Base-by-base conservation (phyloP, 1,284 basidiomycete genomes). In the Heterobasidion occidentale region DNA sequence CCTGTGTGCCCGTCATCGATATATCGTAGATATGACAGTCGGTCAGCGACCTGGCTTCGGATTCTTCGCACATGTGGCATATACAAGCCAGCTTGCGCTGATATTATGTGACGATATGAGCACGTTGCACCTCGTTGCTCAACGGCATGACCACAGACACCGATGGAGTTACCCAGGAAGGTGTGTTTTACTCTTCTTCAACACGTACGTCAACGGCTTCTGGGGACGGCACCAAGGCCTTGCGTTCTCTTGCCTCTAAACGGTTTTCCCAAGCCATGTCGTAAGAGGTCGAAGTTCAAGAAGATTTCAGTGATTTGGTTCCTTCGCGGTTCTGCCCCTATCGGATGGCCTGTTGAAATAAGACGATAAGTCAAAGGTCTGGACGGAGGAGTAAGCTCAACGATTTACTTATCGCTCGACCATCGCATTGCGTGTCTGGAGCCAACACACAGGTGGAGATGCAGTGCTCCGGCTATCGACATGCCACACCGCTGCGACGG, bases 101-200 rank as follows among this genome's bases (percentile, higher is more conserved):
- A 51, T 38, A 51, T 51, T 51, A 51, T 51, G 50, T 51, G 14
- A 36, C 50, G 50, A 51, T 51, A 51, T 35, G 50, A 17, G 34
- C 50, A 33, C 36, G 34, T 17, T 36, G 50, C 36, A 17, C 50
- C 50, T 51, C 34, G 36, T 51, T 19, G 17, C 20, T 14, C n/a
- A 20, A 7, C 36, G 14, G 36, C 17, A 19, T 36, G 36, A 11
- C 34, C n/a, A 17, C 50, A 36, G 36, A 19, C 50, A 36, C 34
- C 7, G 34, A 36, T 36, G 34, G 36, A 33, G 36, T 36, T 36
- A 14, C n/a, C 38, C 38, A 12, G 11, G 4, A 42, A 42, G n/a
- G 12, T 42, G 38, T n/a, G 38, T n/a, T 11, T n/a, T 42, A 12
- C 12, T 42, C n/a, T 12, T 42, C 38, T 3, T 42, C n/a, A 42